Evolutionary conservation across 2,329 filamentous ascomycete species (phyloP).

Genomic region (Epichloe glyceriae): DNA sequence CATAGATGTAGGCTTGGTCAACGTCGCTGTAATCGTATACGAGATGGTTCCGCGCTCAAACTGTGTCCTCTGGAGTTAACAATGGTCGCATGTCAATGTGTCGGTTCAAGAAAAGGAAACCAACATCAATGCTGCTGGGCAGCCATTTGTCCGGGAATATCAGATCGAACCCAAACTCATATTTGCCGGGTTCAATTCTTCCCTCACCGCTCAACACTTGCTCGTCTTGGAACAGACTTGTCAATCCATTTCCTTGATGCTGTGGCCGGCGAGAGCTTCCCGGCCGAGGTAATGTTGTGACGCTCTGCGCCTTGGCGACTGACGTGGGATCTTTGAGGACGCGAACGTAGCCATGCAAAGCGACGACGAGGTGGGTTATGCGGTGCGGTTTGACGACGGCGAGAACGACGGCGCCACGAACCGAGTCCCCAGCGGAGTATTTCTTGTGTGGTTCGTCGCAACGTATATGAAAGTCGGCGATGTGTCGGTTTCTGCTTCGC

Average conservation of each 20-base stretch:
- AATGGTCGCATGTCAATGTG: not conserved
- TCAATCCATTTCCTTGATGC: constrained; percentile 65
- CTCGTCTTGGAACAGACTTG: constrained; percentile 74
- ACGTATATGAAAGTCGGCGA: constrained; percentile 67
- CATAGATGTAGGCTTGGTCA: constrained; percentile 82
- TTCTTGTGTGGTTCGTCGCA: constrained; percentile 66
- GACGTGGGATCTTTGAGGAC: constrained; percentile 59
- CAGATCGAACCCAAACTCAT: constrained; percentile 68
- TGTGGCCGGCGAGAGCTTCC: constrained; percentile 28
- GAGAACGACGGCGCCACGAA: constrained; percentile 60
- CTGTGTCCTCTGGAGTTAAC: constrained; percentile 32
- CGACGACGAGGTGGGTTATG: constrained; percentile 69
- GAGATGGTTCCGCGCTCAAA: constrained; percentile 91
- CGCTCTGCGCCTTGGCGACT: constrained; percentile 35
- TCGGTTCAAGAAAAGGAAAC: constrained; percentile 19
- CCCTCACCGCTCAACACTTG: constrained; percentile 68
- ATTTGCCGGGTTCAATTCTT: constrained; percentile 57
- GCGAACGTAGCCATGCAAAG: constrained; percentile 65
- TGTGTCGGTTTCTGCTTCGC: constrained; percentile 45
- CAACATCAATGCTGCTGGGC: constrained; percentile 90
- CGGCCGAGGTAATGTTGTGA: constrained; percentile 28
- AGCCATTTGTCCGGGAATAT: constrained; percentile 55
- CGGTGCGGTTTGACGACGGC: constrained; percentile 61
- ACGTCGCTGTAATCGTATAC: constrained; percentile 79
- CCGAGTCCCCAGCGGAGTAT: constrained; percentile 62